A percentile compares a stretch with the other conserved stretches of the same genome.
Conservation (phyloP, 2,329 filamentous ascomycete species). For the Alternaria sp. region DNA sequence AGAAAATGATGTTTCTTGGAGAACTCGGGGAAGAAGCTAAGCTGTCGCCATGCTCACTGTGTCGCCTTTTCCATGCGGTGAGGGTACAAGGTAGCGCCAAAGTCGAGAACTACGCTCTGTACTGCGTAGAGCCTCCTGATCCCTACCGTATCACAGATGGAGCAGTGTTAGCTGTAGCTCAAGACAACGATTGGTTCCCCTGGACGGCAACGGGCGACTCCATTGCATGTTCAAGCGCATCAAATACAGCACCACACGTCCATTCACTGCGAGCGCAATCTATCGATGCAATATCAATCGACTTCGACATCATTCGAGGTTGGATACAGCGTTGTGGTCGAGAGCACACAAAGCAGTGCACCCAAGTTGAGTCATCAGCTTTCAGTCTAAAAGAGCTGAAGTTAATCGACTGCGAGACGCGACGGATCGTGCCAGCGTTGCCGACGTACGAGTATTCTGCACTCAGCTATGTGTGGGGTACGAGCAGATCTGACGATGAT, state of each 20-base stretch:
- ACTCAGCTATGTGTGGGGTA: background rate
- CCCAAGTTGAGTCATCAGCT: background rate
- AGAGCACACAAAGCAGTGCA: background rate
- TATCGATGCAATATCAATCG: background rate
- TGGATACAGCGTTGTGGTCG: background rate
- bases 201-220: too few relatives aligned
- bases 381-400: background rate
- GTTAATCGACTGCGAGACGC: background rate
- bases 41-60: background rate
- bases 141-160: rapidly evolving
- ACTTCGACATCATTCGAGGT: background rate
- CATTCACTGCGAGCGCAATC: background rate
- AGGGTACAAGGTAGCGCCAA: rapidly evolving
- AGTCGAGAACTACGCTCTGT: background rate
- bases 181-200: too few relatives aligned
- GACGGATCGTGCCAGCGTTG: background rate
- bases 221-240: background rate
- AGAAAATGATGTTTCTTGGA: background rate
- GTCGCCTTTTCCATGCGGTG: background rate
- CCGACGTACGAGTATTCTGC: background rate
- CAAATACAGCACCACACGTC: rapidly evolving
- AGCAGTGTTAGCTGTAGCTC: background rate
- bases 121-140: rapidly evolving
- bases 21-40: background rate
- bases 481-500: background rate